phyloP scores from a whole-genome alignment of 2,329 filamentous ascomycete species.

The Colletotrichum musae region DNA sequence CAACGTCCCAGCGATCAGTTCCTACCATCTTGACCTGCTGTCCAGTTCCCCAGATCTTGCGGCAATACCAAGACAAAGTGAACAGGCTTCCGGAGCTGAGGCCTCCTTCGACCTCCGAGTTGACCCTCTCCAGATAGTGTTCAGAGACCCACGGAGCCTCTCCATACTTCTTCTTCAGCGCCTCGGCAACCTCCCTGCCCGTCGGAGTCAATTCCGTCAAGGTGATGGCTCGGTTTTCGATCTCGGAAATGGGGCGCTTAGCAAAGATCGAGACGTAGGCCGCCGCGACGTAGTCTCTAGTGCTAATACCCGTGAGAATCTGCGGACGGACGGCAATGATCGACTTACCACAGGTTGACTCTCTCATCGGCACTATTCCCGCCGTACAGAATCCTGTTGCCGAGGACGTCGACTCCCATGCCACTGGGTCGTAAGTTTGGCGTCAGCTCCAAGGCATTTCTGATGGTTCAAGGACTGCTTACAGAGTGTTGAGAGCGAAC shows the following conservation, averaged over 20 bases:
- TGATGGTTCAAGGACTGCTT: not conserved
- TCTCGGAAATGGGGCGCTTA: constrained; percentile 41
- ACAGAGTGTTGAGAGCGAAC: constrained; percentile 43
- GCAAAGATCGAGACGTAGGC: constrained; percentile 49
- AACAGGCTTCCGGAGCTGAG: constrained; percentile 41
- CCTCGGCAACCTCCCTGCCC: constrained; percentile 44
- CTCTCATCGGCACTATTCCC: constrained; percentile 12
- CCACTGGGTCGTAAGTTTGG: not conserved
- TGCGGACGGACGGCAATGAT: not conserved
- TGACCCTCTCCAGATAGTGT: constrained; percentile 45
- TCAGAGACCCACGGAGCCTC: constrained; percentile 34
- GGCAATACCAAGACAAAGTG: constrained; percentile 47
- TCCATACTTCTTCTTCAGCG: constrained; percentile 44
- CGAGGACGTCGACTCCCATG: constrained; percentile 19
- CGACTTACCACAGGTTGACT: constrained; percentile 20
- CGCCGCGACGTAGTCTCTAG: constrained; percentile 47
- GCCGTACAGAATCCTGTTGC: constrained; percentile 17
- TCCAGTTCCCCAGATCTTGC: constrained; percentile 47
- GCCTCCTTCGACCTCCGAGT: constrained; percentile 43
- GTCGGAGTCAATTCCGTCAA: constrained; percentile 46
- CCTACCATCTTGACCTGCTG: constrained; percentile 41
- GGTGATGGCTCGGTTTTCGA: constrained; percentile 44
- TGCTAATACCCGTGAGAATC: constrained; percentile 30
- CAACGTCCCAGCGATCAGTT: constrained; percentile 47
- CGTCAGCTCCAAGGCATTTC: too few relatives aligned